These are phyloP conservation scores for Paramecium primaurelia DNA, from an alignment of 73 alveolate species.

Conservation along the genomic window DNA sequence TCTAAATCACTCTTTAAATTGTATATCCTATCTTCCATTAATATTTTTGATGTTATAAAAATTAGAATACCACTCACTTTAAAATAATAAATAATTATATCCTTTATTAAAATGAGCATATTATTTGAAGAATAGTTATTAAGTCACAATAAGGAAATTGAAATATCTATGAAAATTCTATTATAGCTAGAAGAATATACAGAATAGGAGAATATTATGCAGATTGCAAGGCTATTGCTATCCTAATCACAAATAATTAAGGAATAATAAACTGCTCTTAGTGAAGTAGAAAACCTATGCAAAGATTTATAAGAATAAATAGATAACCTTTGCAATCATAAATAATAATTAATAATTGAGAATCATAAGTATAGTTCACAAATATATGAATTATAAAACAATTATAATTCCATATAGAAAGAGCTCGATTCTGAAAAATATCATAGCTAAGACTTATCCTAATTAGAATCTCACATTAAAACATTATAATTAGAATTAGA, in stretches of 20 bases:
- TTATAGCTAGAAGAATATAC: not conserved
- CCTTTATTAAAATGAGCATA: not conserved
- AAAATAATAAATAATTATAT: too few species aligned
- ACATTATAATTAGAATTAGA: not conserved
- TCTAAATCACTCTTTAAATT: not conserved
- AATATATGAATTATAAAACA: not conserved
- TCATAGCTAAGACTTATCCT: not conserved
- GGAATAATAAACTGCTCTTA: not conserved
- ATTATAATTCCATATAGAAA: not conserved
- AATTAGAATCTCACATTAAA: not conserved
- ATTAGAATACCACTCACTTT: not conserved
- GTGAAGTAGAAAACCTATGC: not conserved
- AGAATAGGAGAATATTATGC: not conserved
- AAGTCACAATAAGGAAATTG: not conserved
- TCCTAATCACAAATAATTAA: not conserved
- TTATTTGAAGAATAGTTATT: not conserved
- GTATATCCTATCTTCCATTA: not conserved
- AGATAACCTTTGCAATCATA: not conserved
- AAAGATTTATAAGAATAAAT: not conserved
- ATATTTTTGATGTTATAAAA: too few species aligned
- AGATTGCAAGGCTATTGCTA: not conserved
- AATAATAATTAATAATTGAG: not conserved
- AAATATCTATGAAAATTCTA: not conserved
- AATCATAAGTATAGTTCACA: not conserved
- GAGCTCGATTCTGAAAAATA: not conserved